Evolutionary conservation across 768 basidiomycete genomes (phyloP).

Genomic region (Trametes villosa): DNA sequence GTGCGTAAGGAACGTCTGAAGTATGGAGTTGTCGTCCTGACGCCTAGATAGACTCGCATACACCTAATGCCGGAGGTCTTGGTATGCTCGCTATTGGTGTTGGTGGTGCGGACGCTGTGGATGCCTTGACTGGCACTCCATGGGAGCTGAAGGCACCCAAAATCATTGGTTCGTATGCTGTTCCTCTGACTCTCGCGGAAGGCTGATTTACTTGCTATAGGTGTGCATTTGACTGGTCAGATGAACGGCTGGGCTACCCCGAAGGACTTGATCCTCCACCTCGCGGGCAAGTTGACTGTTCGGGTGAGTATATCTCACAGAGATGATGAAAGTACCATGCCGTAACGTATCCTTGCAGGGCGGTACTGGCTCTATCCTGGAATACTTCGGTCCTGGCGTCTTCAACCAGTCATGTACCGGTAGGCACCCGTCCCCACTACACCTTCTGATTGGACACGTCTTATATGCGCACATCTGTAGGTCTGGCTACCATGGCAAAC

Average conservation of each 20-base stretch:
- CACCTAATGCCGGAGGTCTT: conserved; percentile 96
- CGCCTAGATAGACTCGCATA: conserved; percentile 80
- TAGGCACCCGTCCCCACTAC: conserved; percentile 30
- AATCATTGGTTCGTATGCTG: conserved; percentile 62
- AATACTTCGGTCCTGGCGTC: conserved; percentile 97
- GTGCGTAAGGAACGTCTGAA: conserved; percentile 40
- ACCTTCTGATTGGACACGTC: background rate
- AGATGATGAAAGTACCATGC: background rate
- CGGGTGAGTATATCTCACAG: conserved; percentile 55
- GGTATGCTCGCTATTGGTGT: conserved; percentile 97
- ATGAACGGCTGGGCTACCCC: conserved; percentile 92
- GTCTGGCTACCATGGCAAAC: conserved; percentile 93
- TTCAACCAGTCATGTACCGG: conserved; percentile 91
- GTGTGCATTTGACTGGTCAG: conserved; percentile 86
- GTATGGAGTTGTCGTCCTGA: background rate
- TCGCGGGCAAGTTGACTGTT: conserved; percentile 94
- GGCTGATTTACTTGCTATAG: conserved; percentile 49
- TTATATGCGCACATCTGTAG: conserved; percentile 38
- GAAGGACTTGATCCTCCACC: conserved; percentile 93
- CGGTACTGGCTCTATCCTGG: conserved; percentile 93
- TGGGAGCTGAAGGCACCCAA: conserved; percentile 97
- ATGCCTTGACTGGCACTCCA: conserved; percentile 96
- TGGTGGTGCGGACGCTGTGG: conserved; percentile 98
- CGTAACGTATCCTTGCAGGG: conserved; percentile 54
- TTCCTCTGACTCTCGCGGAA: background rate